Base-by-base conservation (phyloP, 1,284 basidiomycete species). In the Microbotryum silenes-acaulis region DNA sequence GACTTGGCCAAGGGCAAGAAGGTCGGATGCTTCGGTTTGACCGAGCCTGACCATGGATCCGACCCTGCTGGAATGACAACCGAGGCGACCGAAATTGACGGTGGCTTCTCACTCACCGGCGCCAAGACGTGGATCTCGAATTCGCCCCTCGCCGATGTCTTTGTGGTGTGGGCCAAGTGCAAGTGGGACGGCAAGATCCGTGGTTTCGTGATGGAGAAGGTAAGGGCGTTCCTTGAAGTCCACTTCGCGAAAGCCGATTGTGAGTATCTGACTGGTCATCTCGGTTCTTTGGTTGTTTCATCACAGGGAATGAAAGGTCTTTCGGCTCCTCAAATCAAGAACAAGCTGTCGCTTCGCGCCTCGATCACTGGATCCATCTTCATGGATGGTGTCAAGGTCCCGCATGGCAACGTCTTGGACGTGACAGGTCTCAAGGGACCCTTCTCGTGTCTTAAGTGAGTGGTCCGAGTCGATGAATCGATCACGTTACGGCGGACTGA, bases 51-150 rank as follows among this genome's bases (percentile, higher is more conserved):
- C 72, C 92, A 97, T 74, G 94, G 94, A 23, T 68, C 65, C 10
- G 70, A 72, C 57, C 71, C 71, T 16, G 63, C 85, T 20, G 85
- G 85, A 31, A 97, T 98, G 93, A 89, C 94, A 74, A 97, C 93
- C 0, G 86, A 82, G 33, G 94, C 91, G 18, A 85, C 85, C 68
- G 90, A 96, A 75, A 73, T 87, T 59, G 90, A 90, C 23, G 64
- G 63, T 9, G 91, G 91, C 4, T 96, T 87, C 76, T 77, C 89
- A 23, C 74, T 97, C 59, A 89, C 86, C 71, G 93, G 93, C 45
- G 87, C 86, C 76, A 97, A 97, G 80, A 97, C 91, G 0, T 97
- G 93, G 92, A 97, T 97, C 73, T 85, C 90, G 44, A 96, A 94
- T 73, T 59, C 68, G 9, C 73, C 73, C 12, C 68, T 73, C 47